These are phyloP conservation scores for Iris macrosiphon DNA, from an alignment of 106 monocot genomes.

Conservation along the genomic window DNA sequence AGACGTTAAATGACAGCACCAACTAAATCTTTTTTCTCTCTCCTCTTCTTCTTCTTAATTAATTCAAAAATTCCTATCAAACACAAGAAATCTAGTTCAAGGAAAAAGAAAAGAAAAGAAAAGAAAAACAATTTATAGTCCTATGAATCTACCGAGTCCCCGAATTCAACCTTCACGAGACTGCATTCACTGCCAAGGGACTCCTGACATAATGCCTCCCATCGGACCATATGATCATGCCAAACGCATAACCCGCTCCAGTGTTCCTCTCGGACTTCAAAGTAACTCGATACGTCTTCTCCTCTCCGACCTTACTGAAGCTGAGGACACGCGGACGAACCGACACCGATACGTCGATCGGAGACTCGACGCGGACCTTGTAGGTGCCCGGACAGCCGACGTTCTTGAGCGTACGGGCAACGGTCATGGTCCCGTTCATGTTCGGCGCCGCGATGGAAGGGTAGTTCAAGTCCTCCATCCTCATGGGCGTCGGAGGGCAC, in stretches of 20 bases:
- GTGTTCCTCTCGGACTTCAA: constrained; percentile 5
- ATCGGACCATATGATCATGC: constrained; percentile 31
- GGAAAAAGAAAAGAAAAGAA: too few relatives aligned
- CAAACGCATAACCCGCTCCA: constrained; percentile 27
- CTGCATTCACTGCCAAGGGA: constrained; percentile 21
- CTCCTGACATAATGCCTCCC: constrained; percentile 30
- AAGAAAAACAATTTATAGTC: too few relatives aligned
- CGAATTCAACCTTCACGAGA: too few relatives aligned
- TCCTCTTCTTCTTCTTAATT: too few relatives aligned
- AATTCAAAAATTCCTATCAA: too few relatives aligned
- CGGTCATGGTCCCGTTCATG: constrained; percentile 8
- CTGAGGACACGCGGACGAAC: constrained; percentile 36
- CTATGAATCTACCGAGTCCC: too few relatives aligned
- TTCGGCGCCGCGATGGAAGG: constrained; percentile 43
- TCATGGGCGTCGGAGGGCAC: constrained; percentile 23
- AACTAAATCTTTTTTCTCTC: too few relatives aligned
- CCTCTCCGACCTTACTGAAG: constrained; percentile 37
- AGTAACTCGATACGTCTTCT: constrained; percentile 36
- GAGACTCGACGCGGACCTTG: constrained; percentile 17
- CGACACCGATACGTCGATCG: constrained; percentile 20
- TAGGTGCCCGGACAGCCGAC: constrained; percentile 55
- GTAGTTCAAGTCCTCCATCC: constrained; percentile 52
- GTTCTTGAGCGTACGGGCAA: constrained; percentile 50
- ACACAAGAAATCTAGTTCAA: too few relatives aligned
- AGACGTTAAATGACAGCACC: too few relatives aligned